Base-by-base conservation (phyloP, 345 rosid genomes). In the Syzygium aqueum region DNA sequence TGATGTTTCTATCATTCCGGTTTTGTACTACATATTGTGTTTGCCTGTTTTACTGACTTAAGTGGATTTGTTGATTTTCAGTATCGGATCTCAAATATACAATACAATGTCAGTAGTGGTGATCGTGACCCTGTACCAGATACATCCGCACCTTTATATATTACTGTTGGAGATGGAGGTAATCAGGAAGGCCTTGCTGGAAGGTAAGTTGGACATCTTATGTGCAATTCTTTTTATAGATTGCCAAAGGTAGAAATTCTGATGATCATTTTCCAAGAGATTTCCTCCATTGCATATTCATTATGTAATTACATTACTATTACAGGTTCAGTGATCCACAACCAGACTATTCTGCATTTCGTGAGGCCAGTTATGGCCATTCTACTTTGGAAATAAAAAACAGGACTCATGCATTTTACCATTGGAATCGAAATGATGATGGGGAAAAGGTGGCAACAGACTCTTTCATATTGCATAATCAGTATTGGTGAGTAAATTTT, bases 311-410 rank as follows among this genome's bases (percentile, higher is more conserved):
- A 87, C 84, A 84, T 37, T 89, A 53, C 56, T 30, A 53, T 84
- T 56, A 10, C 87, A 97, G 98, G 88, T 96, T 94, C 88, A 93
- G 84, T 86, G 92, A 94, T 86, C 99, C 98, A 85, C 98, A 95
- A 77, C 98, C 99, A 84, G 94, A 94, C 52, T 94, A 96, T 87
- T 97, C 99, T 73, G 99, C 99, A 78, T 97, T 95, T 87, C 89
- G 99, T 65, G 99, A 97, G 94, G 95, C 98, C 87, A 96, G 98
- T 89, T 95, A 95, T 63, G 99, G 98, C 22, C 98, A 97, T 89
- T 94, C 98, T 23, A 96, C 96, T 5, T 87, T 96, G 86, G 98
- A 97, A 85, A 95, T 97, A 80, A 92, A 86, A 89, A 97, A 97
- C 89, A 93, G 95, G 92, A 95, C 98, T 28, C 97, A 94, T 85